phyloP scores from a whole-genome alignment of 2,329 filamentous ascomycete genomes.

The Sporothrix brasiliensis region DNA sequence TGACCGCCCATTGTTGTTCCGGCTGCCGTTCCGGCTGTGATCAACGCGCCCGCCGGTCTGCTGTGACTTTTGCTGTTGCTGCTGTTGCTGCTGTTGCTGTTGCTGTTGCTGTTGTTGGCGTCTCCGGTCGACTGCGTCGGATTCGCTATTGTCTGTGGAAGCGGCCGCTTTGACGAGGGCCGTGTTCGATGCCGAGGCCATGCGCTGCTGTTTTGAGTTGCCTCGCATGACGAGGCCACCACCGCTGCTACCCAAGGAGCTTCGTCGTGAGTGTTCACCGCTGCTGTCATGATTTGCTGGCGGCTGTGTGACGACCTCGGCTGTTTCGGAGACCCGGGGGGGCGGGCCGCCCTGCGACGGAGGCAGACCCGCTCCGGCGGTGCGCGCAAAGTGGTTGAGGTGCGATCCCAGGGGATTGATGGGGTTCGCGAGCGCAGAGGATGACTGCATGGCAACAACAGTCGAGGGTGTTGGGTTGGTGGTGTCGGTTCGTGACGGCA shows the following conservation, averaged over 20 bases:
- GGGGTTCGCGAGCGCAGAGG: conserved; percentile 19
- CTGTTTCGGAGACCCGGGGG: background rate
- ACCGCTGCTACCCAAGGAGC: conserved; percentile 27
- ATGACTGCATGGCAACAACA: background rate
- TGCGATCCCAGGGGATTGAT: conserved; percentile 28
- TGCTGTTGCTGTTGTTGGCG: conserved; percentile 18
- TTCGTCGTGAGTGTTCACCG: conserved; percentile 28
- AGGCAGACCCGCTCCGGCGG: background rate
- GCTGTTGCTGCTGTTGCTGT: conserved; percentile 28
- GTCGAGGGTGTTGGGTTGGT: conserved; percentile 18
- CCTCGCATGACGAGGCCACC: conserved; percentile 29
- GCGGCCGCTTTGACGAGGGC: conserved; percentile 11
- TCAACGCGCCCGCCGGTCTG: conserved; percentile 44
- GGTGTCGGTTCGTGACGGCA: conserved; percentile 31
- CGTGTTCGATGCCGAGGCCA: conserved; percentile 3
- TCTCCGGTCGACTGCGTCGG: conserved; percentile 38
- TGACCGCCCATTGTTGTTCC: conserved; percentile 24
- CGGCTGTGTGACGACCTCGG: conserved; percentile 15
- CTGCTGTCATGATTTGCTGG: conserved; percentile 23
- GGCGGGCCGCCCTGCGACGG: background rate
- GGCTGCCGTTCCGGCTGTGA: conserved; percentile 25
- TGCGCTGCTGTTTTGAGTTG: conserved; percentile 13
- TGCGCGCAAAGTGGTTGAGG: conserved; percentile 16
- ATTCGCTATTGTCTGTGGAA: conserved; percentile 33
- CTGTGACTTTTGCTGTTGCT: conserved; percentile 37